Evolutionary conservation across 257 asterid genomes (phyloP).

Genomic region (Leptodermis oblonga): DNA sequence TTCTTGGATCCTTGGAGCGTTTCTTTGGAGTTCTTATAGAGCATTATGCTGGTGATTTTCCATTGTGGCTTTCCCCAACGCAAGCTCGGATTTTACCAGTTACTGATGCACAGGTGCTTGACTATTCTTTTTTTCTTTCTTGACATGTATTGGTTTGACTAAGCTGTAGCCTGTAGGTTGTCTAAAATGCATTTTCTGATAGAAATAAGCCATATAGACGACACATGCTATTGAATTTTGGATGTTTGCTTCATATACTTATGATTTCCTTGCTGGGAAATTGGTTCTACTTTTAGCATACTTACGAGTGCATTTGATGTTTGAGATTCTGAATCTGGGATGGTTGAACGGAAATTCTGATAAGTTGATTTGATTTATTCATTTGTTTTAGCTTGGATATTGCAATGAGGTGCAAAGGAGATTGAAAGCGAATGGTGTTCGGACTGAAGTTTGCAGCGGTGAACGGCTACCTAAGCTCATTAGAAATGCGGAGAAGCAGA

Average conservation of each 20-base stretch:
- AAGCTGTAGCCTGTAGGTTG: no score
- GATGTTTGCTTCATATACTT: not conserved
- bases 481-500: constrained; percentile 78
- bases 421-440: constrained; percentile 60
- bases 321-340: not conserved
- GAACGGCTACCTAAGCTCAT: constrained; percentile 86
- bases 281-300: not conserved
- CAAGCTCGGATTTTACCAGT: constrained; percentile 86
- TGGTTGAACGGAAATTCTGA: not conserved
- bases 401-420: constrained; percentile 57
- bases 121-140: not conserved
- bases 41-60: constrained; percentile 93
- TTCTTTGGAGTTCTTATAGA: constrained; percentile 93
- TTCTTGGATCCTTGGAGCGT: constrained; percentile 92
- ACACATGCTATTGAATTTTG: not conserved
- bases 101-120: constrained; percentile 72
- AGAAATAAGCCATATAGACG: not conserved
- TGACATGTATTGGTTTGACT: no score
- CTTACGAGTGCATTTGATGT: not conserved
- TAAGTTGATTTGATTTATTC: not conserved
- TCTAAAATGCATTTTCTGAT: no score
- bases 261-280: not conserved
- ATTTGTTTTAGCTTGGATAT: constrained; percentile 57
- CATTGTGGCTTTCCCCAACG: constrained; percentile 91
- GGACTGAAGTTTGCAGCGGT: constrained; percentile 72